A percentile compares a stretch with the other conserved stretches of the same genome.
Evolutionary conservation across 345 rosid species (phyloP).

Genomic region (Rhodamnia rubescens): DNA sequence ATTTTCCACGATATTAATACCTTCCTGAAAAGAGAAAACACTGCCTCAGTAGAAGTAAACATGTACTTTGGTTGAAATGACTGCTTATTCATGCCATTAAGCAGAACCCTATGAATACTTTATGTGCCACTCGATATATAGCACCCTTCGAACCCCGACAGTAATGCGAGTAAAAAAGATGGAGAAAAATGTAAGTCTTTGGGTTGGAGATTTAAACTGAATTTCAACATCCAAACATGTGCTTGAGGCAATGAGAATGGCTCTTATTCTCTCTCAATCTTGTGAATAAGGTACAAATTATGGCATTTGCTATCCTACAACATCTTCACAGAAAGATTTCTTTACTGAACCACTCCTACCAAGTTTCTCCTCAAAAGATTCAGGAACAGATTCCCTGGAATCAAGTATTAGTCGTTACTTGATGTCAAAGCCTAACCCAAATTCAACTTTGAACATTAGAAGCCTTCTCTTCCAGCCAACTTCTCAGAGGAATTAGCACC

Average conservation of each 20-base stretch:
- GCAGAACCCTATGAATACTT: neutral
- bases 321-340: neutral
- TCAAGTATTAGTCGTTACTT: neutral
- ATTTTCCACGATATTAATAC: conserved; percentile 66
- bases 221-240: neutral
- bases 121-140: neutral
- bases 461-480: neutral
- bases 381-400: neutral
- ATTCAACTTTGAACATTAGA: neutral
- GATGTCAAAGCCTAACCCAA: neutral
- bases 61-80: neutral
- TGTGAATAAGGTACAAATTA: neutral
- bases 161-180: neutral
- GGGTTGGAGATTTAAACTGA: neutral
- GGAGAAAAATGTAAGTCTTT: neutral
- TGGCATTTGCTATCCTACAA: neutral
- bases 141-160: neutral
- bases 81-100: neutral
- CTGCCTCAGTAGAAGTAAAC: conserved; percentile 1
- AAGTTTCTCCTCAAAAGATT: neutral
- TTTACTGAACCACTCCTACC: neutral
- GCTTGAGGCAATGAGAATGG: neutral
- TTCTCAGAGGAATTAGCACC: neutral
- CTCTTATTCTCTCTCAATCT: neutral
- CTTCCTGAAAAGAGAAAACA: conserved; percentile 47